These are phyloP conservation scores for Teratosphaeriaceae sp. DNA, from an alignment of 2,329 filamentous ascomycete genomes.

Conservation along the genomic window DNA sequence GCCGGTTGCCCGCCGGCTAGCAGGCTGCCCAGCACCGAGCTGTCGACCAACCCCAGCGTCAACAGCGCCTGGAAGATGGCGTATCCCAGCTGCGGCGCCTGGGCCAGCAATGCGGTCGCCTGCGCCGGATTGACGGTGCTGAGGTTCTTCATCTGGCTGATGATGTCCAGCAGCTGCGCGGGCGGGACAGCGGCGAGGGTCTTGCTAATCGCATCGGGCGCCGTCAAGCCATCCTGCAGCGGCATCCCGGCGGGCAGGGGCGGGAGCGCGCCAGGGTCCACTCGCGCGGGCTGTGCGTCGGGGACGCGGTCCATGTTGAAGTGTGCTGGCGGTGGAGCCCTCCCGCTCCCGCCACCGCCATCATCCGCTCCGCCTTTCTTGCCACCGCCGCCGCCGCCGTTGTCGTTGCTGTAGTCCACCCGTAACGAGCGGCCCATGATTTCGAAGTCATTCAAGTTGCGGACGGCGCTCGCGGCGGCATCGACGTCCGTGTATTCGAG, in stretches of 20 bases:
- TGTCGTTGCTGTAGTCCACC: slow-evolving; percentile 94
- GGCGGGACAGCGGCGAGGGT: slow-evolving; percentile 83
- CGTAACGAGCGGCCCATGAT: slow-evolving; percentile 90
- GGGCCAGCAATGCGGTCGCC: slow-evolving; percentile 76
- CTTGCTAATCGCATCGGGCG: slow-evolving; percentile 84
- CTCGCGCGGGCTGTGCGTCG: slow-evolving; percentile 11
- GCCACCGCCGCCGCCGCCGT: slow-evolving; percentile 54
- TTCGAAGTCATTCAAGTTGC: slow-evolving; percentile 92
- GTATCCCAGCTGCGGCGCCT: slow-evolving; percentile 88
- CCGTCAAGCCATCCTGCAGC: slow-evolving; percentile 72
- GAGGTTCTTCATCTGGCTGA: slow-evolving; percentile 88
- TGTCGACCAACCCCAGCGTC: slow-evolving; percentile 86
- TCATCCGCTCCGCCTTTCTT: slow-evolving; percentile 17
- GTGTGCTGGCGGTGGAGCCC: slow-evolving; percentile 33
- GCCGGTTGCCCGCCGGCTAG: slow-evolving; percentile 55
- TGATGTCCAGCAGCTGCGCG: slow-evolving; percentile 83
- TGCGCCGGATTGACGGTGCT: slow-evolving; percentile 75
- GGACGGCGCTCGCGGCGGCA: slow-evolving; percentile 85
- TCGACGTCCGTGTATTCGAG: slow-evolving; percentile 92
- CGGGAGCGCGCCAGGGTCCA: slow-evolving; percentile 55
- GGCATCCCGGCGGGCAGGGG: slow-evolving; percentile 80
- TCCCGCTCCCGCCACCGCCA: slow-evolving; percentile 17
- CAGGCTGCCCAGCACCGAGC: slow-evolving; percentile 72
- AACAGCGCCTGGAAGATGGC: slow-evolving; percentile 92
- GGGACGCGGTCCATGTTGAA: slow-evolving; percentile 37